Evolutionary conservation across 1,284 basidiomycete species (phyloP), one percentile per base, ranked within the genome.

Genomic region (Chalciporus piperatoides): DNA sequence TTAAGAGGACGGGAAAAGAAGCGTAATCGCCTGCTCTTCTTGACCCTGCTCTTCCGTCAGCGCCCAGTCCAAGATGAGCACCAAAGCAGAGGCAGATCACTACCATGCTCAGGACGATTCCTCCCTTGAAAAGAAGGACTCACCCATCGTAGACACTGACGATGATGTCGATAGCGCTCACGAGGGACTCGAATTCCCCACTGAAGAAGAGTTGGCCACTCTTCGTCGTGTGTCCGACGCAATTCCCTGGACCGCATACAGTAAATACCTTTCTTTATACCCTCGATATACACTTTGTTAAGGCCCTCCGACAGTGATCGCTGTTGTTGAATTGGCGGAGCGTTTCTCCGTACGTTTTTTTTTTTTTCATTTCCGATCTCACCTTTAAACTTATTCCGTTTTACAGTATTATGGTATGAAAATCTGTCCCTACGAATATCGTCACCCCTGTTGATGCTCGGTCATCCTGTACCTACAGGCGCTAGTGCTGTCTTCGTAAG

Each of bases 251-350:
- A 74, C 62, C 52, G 82, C 81, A 25, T 88, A 84, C 61, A 60
- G 84, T 84, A 49, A 65, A 77, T 72, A 44, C 49, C 47, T 23
- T 48, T 59, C 58, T 50, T 52, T 28, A 55, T 48, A 15, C 48
- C 46, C 32, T 12, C 27, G 27, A 10, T 6, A 6, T 58, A 51
- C 56, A 38, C 6, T 32, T 41, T n/a, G 10, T 27, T 23, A 8
- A 56, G 45, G 6, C 12, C n/a, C 15, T 28, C 27, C 17, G 28
- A 6, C 48, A 86, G 83, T 86, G 49, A 86, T 90, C 41, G 86
- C 84, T 4, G 51, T 81, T 28, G 74, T 88, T 32, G 86, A 90
- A 65, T 62, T 86, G 38, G 84, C 84, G 4, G 88, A 90, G 62
- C 80, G 87, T 17, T 90, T 91, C 67, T 90, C 86, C 10, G 80